These are phyloP conservation scores for Sporothrix globosa DNA, from an alignment of 2,329 filamentous ascomycete species.

Conservation along the genomic window DNA sequence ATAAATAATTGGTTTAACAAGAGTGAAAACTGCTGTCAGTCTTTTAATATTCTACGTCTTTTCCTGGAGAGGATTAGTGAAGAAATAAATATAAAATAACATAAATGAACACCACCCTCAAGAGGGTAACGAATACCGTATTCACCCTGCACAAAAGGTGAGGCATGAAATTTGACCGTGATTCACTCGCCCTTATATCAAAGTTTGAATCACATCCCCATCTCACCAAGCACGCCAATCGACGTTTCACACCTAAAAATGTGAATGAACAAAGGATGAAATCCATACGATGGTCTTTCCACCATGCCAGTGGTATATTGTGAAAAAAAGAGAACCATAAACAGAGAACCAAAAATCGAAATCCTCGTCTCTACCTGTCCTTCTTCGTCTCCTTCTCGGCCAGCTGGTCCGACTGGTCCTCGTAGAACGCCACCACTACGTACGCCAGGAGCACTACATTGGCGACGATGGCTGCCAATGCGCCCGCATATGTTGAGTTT, in stretches of 20 bases:
- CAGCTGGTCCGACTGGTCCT: constrained; percentile 66
- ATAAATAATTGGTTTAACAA: no score
- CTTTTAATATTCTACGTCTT: no score
- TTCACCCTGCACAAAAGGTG: neutral
- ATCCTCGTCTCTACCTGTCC: neutral
- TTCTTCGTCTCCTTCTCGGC: constrained; percentile 52
- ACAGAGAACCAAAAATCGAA: neutral
- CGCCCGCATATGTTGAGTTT: constrained; percentile 86
- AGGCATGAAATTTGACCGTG: neutral
- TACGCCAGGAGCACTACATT: constrained; percentile 92
- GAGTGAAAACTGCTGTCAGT: no score
- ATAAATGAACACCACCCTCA: no score
- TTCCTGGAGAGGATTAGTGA: no score
- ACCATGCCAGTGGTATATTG: neutral
- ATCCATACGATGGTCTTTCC: neutral
- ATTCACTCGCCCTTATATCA: neutral
- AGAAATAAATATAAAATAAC: no score
- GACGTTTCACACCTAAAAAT: neutral
- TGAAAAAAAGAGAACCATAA: neutral
- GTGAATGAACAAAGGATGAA: neutral
- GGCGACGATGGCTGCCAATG: constrained; percentile 81
- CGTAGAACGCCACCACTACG: constrained; percentile 85
- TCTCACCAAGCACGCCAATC: neutral
- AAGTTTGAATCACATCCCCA: neutral
- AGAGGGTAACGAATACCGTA: no score